Base-by-base conservation (phyloP, 2,329 filamentous ascomycete genomes). In the Fusarium foetens region DNA sequence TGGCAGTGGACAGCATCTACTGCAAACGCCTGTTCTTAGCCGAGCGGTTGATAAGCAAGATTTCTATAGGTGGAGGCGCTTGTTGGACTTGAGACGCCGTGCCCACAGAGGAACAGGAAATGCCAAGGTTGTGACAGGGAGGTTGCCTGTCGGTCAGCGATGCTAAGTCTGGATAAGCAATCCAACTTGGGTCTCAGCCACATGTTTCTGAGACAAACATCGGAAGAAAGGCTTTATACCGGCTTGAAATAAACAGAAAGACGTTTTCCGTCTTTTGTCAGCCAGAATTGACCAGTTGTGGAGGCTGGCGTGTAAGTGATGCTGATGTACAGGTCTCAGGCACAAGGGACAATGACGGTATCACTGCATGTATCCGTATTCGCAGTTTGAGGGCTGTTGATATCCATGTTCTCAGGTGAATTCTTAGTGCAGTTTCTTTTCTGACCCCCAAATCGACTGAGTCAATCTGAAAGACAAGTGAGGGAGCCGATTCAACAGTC, bases 131-230 rank as follows among this genome's bases (percentile, higher is more conserved):
- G 35, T 51, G 60, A 54, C 68, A 76, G 66, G 75, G 71, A 62
- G 54, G 27, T 53, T 53, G 63, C 58, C 43, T 72, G 64, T 67
- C 69, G 60, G 62, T 52, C 57, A 58, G 51, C 33, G 65, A 51
- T 71, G 60, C 62, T 59, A 69, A 59, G 54, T 57, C 49, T 59
- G 62, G 60, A 72, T 68, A 63, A 69, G 65, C 65, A 73, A 73
- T 60, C 63, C 55, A 58, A 62, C 33, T 53, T 70, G 59, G 36
- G 41, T 67, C 60, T 66, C 55, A 68, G 66, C 62, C 62, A 54
- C 62, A 55, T 75, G 66, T 58, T 71, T 53, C 62, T 66, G 65
- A 73, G 75, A 76, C 75, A 70, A 41, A 64, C 66, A 45, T 75
- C 52, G 52, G 59, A 64, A 66, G 46, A 52, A 69, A 64, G 52